Evolutionary conservation across 2,329 filamentous ascomycete species (phyloP).

Genomic region (Penicillium sp.): DNA sequence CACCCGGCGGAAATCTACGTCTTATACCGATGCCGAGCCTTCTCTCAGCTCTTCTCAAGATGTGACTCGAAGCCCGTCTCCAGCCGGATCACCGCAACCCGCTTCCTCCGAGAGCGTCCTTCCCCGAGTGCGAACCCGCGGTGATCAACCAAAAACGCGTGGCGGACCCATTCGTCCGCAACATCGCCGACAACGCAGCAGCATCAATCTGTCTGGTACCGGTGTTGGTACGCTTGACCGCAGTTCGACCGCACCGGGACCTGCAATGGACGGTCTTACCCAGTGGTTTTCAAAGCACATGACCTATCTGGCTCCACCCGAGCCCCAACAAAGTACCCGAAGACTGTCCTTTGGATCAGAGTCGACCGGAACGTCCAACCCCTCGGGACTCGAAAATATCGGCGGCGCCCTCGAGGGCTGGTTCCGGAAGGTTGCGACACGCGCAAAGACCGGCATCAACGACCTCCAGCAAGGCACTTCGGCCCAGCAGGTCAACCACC

Average conservation of each 20-base stretch:
- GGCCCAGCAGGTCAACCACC: conserved; percentile 16
- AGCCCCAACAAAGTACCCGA: conserved; percentile 53
- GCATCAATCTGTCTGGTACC: conserved; percentile 67
- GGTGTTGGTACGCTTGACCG: conserved; percentile 80
- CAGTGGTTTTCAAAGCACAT: conserved; percentile 78
- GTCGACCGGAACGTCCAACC: conserved; percentile 29
- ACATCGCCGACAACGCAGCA: conserved; percentile 39
- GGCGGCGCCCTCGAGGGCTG: conserved; percentile 85
- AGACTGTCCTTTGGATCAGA: conserved; percentile 34
- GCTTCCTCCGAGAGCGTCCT: conserved; percentile 26
- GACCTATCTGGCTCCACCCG: conserved; percentile 65
- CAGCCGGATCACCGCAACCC: conserved; percentile 25
- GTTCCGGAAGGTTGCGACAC: conserved; percentile 70
- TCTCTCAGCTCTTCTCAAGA: conserved; percentile 30
- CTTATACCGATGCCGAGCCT: conserved; percentile 56
- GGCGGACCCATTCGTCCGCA: conserved; percentile 24
- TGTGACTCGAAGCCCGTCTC: conserved; percentile 25
- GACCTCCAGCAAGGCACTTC: conserved; percentile 37
- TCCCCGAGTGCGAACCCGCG: conserved; percentile 25
- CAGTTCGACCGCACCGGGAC: conserved; percentile 51
- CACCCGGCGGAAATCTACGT: conserved; percentile 72
- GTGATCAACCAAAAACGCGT: conserved; percentile 30
- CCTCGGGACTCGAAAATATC: conserved; percentile 65
- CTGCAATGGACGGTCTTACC: conserved; percentile 78
- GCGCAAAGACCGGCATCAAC: conserved; percentile 38